Conservation (phyloP, 164 flowering plant genomes). For the Nymphaea thermarum region DNA sequence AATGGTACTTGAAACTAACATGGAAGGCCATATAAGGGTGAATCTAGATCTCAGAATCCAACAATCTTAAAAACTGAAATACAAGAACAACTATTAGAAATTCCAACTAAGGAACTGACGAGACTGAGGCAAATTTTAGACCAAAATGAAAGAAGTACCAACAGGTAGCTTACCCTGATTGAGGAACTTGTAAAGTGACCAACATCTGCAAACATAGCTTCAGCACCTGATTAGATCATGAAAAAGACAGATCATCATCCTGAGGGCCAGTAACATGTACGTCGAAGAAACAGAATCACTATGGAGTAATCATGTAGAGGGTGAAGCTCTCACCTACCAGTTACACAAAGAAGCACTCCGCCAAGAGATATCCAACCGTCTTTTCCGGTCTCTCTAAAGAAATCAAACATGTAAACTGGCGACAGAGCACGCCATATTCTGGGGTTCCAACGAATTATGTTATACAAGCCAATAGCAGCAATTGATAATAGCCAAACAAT, state of each 20-base stretch:
- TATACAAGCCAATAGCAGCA: conserved; percentile 48
- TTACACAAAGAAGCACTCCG: conserved; percentile 44
- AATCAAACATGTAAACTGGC: conserved; percentile 44
- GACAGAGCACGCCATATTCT: conserved; percentile 43
- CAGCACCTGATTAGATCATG: conserved; percentile 33
- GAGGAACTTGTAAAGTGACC: conserved; percentile 43
- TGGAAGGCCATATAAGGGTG: background rate
- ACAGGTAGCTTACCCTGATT: conserved; percentile 30
- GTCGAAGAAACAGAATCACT: background rate
- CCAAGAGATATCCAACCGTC: conserved; percentile 68
- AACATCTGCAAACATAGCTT: conserved; percentile 57
- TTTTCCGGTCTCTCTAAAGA: conserved; percentile 45
- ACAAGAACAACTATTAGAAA: no score
- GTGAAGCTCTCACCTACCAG: conserved; percentile 26
- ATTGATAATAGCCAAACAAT: conserved; percentile 45
- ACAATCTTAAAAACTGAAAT: no score
- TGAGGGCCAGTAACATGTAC: background rate
- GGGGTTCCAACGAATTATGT: conserved; percentile 51
- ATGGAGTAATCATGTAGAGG: background rate
- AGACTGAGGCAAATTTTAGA: background rate
- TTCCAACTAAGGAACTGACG: no score
- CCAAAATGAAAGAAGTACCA: background rate
- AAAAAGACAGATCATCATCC: background rate
- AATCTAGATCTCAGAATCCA: background rate
- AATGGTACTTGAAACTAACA: background rate